phyloP scores from a whole-genome alignment of 768 basidiomycete species.

The Tremella yokohamensis region DNA sequence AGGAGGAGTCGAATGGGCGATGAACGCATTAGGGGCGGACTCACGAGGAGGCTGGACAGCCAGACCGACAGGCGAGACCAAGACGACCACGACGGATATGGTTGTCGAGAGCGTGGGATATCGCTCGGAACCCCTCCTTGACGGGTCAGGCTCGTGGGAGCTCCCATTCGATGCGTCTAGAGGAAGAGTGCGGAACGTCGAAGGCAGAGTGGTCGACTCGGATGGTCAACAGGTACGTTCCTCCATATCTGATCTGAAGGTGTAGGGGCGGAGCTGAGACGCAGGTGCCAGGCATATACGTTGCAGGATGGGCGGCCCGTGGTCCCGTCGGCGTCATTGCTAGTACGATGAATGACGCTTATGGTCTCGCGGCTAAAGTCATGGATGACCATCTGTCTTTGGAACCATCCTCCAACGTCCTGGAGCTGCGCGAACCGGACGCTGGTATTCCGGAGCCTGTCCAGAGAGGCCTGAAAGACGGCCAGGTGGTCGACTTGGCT shows the following conservation, averaged over 20 bases:
- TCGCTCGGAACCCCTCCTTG: conserved; percentile 60
- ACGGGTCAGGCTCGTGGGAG: conserved; percentile 22
- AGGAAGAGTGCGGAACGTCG: conserved; percentile 55
- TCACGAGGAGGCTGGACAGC: conserved; percentile 24
- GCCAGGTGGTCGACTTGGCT: conserved; percentile 60
- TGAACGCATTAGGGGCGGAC: conserved; percentile 38
- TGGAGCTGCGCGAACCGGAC: conserved; percentile 45
- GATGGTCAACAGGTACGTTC: conserved; percentile 47
- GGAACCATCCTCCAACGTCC: conserved; percentile 5
- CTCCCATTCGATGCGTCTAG: conserved; percentile 50
- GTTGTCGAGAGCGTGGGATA: conserved; percentile 88
- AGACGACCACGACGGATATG: conserved; percentile 63
- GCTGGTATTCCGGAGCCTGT: conserved; percentile 54
- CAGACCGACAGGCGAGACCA: conserved; percentile 60
- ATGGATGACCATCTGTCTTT: conserved; percentile 58
- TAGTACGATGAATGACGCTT: conserved; percentile 88
- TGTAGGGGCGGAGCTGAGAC: conserved; percentile 23
- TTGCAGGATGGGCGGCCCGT: conserved; percentile 87
- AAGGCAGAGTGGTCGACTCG: conserved; percentile 50
- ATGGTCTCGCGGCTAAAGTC: conserved; percentile 69
- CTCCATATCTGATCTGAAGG: background rate
- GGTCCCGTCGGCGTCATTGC: conserved; percentile 91
- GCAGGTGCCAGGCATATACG: conserved; percentile 64
- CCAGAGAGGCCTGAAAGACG: conserved; percentile 52
- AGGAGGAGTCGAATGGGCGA: conserved; percentile 37